Base-by-base conservation (phyloP, 2,329 filamentous ascomycete species). In the Cytospora leucostoma region DNA sequence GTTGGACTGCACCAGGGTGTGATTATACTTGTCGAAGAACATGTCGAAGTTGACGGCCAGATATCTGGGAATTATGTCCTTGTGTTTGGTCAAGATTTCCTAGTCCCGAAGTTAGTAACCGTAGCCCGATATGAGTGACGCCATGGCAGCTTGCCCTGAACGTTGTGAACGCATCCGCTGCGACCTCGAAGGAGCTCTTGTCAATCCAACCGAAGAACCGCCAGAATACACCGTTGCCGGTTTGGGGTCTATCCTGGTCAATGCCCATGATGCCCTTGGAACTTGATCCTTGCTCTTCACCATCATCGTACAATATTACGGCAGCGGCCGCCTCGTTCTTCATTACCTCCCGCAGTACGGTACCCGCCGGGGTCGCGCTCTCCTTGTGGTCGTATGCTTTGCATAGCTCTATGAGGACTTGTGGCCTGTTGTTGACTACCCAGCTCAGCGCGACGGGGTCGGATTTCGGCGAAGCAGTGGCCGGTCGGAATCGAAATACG, bases 171-270 rank as follows among this genome's bases (percentile, higher is more conserved):
- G 95, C 94, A 80, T 99, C 95, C 37, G 95, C 94, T 71, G 93
- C 93, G 68, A 98, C 92, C 79, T 99, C 95, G 72, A 99, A 99
- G 35, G 91, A 93, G 70, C 93, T 92, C 77, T 92, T 92, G 78
- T 98, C 93, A 71, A 99, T 96, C 92, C 94, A 99, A 66, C 90
- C 87, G 73, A 99, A 98, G 78, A 98, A 98, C 54, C 86, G 89
- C 95, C 95, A 99, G 75, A 99, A 97, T 2, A 97, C 87, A 3
- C 94, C 94, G 52, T 87, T 84, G 13, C 93, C 93, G 54, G 85
- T 89, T 70, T 95, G 90, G 38, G 85, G 87, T 49, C 87, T 78
- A 65, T 92, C 89, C 54, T 89, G 86, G 71, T 95, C 90, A 66
- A 97, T 91, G 27, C 86, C 88, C 58, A 84, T 87, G 47, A 96